Evolutionary conservation across 2,329 filamentous ascomycete genomes (phyloP).

Genomic region (Aspergillus ochraceoroseus): DNA sequence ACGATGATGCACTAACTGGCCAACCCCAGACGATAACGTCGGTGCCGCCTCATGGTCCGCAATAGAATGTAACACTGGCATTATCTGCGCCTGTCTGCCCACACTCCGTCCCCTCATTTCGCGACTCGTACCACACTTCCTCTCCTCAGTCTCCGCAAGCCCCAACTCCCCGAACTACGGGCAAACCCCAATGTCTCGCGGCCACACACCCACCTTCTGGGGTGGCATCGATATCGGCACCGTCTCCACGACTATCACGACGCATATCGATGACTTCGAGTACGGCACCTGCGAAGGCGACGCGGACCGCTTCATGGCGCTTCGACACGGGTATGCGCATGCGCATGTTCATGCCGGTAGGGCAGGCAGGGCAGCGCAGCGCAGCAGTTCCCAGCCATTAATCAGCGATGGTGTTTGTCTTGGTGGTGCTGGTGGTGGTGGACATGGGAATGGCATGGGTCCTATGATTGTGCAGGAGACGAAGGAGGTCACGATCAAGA

Average conservation of each 20-base stretch:
- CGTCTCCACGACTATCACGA: constrained; percentile 26
- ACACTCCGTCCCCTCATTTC: constrained; percentile 37
- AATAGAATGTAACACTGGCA: constrained; percentile 40
- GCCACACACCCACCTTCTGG: constrained; percentile 25
- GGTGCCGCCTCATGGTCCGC: constrained; percentile 37
- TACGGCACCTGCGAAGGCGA: constrained; percentile 23
- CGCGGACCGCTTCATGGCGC: constrained; percentile 23
- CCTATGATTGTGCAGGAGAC: not conserved
- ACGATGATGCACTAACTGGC: constrained; percentile 11
- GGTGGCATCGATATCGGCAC: constrained; percentile 18
- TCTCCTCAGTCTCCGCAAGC: constrained; percentile 26
- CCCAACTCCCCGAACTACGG: constrained; percentile 15
- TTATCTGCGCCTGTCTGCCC: constrained; percentile 42
- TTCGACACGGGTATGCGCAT: constrained; percentile 10
- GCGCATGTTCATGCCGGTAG: not conserved
- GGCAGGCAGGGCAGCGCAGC: too few relatives aligned
- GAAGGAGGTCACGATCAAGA: not conserved
- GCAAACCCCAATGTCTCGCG: constrained; percentile 9
- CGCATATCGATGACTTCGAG: constrained; percentile 27
- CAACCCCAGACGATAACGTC: constrained; percentile 31
- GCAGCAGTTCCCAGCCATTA: too few relatives aligned
- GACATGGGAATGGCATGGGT: not conserved
- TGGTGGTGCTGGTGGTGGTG: not conserved
- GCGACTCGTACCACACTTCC: constrained; percentile 28
- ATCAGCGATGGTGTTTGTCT: too few relatives aligned